Base-by-base conservation (phyloP, 148 eudicot genomes). In the Dianthus caryophyllus region DNA sequence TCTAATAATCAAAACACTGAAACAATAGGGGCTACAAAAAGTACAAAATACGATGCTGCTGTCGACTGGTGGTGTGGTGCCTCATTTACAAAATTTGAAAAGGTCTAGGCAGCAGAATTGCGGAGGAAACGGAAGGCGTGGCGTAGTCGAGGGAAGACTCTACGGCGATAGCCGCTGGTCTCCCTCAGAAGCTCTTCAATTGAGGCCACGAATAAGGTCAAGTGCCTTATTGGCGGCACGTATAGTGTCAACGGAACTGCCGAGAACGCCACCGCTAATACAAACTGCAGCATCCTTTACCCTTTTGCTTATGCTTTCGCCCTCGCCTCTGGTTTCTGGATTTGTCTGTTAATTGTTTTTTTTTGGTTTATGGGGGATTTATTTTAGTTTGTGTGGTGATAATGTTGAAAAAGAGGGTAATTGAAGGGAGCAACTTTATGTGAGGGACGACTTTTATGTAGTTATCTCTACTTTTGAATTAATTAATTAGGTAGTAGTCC, bases 191-290 rank as follows among this genome's bases (percentile, higher is more conserved):
- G 29, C 1, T 72, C 77, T 39, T 79, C 65, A n/a, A 75, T 58
- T 6, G 82, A 51, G 0, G 75, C 59, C 9, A 79, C 77, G 56
- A 79, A 79, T 0, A 68, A 66, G 22, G 76, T 79, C 0, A 79
- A 38, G 71, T 71, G 78, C 22, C 82, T 75, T 48, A 75, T 14
- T 46, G 82, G 82, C 17, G 82, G 82, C 2, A 79, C 74, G 64
- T 79, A 79, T 13, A 79, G 70, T 24, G 79, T 79, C 18, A 79
- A 18, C 1, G 82, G 82, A 25, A 72, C 79, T 68, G 82, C 79
- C 48, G 82, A 79, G 71, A 79, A 79, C 60, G 79, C 82, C 71
- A 75, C 74, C 74, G 82, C 79, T 17, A 79, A 72, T 18, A 75
- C 46, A 5, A 79, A 68, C 48, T 76, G 76, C 33, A 79, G 29